Evolutionary conservation across 306 rosid genomes (phyloP), one percentile per base, ranked within the genome.

Genomic region (Lathyrus aphaca): DNA sequence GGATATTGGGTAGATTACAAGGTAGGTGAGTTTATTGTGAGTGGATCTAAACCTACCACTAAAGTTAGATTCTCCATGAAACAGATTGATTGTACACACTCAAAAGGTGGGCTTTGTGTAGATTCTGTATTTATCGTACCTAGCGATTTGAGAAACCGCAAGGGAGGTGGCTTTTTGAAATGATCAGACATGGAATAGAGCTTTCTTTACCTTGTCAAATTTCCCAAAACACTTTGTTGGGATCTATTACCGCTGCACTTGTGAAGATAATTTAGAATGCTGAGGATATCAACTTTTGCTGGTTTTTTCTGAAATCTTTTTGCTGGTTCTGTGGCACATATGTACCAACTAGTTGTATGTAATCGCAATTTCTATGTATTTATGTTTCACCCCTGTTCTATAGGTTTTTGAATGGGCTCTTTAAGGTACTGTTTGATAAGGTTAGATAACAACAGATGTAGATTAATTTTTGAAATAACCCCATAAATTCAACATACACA

Each of bases 1-100:
- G 96, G 99, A 19, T 84, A 74, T 78, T 94, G 97, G 96, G 80
- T 91, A 56, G 94, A 91, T 79, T 94, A 91, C 95, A 89, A 89
- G 85, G 99, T 94, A 7, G 97, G 99, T n/a, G 97, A 91, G 66
- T 87, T 94, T 78, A 68, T 77, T 15, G 97, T 89, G 66, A 73
- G 56, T 2, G 86, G 85, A 55, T 68, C 85, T 6, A 86, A 80
- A 49, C 89, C 96, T 27, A 82, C 79, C 23, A 81, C 89, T 0
- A 86, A 91, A 86, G 84, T 94, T 64, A 82, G 84, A 75, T 89
- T 89, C 81, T 94, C 97, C 76, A 91, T 94, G 97, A 94, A 91
- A 80, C 99, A 91, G 87, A 91, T 91, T 11, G 99, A 91, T 72
- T 94, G 99, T 64, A 94, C 97, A 10, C 99, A 89, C 71, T 89